phyloP scores from a whole-genome alignment of 345 rosid species.

The Xanthoceras sorbifolium region DNA sequence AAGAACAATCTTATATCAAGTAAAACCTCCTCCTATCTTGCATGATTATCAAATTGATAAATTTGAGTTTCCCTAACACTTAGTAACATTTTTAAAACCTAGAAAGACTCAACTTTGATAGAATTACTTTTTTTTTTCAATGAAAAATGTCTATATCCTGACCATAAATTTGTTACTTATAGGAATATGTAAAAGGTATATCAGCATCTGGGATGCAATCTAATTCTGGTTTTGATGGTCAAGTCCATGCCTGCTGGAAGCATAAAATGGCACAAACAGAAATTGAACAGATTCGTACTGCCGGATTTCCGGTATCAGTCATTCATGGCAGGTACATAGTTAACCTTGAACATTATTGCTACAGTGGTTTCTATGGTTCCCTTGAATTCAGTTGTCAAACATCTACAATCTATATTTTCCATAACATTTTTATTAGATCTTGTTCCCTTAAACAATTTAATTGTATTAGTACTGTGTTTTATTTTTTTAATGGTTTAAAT shows the following conservation, averaged over 20 bases:
- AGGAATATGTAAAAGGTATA: slow-evolving; percentile 96
- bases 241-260: slow-evolving; percentile 92
- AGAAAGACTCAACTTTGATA: background rate
- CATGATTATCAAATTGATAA: slow-evolving; percentile 5
- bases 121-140: background rate
- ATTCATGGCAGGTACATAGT: slow-evolving; percentile 87
- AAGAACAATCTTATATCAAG: slow-evolving; percentile 74
- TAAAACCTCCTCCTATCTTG: slow-evolving; percentile 28
- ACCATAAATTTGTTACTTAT: slow-evolving; percentile 19
- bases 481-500: background rate
- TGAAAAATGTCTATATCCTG: slow-evolving; percentile 1
- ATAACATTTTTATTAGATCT: background rate
- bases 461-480: background rate
- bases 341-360: background rate
- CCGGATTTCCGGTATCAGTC: slow-evolving; percentile 84
- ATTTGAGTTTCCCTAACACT: background rate
- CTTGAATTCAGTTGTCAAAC: background rate
- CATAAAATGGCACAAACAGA: slow-evolving; percentile 71
- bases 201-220: slow-evolving; percentile 94
- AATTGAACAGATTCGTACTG: slow-evolving; percentile 61
- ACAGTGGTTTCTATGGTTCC: background rate
- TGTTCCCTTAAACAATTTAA: background rate
- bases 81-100: background rate
- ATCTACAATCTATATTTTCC: background rate
- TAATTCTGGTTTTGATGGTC: slow-evolving; percentile 83